Percentiles rank a stretch among this genome's conserved stretches.
phyloP scores from a whole-genome alignment of 495 filamentous ascomycete genomes.

The Penicillium daleae region DNA sequence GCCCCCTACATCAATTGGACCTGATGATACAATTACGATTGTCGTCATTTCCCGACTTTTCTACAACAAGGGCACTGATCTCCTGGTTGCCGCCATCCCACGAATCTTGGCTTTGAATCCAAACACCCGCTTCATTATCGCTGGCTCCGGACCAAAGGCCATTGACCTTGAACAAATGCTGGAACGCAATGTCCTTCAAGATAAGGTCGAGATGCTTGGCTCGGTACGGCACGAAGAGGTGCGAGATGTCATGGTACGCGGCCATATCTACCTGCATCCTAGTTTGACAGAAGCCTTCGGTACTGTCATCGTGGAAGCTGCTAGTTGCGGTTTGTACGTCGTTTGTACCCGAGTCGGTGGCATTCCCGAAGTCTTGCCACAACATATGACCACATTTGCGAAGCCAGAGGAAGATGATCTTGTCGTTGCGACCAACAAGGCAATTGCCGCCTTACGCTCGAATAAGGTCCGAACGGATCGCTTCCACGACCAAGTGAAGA shows the following conservation, averaged over 20 bases:
- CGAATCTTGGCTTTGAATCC: conserved; percentile 86
- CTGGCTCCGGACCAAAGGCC: conserved; percentile 90
- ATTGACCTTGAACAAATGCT: conserved; percentile 99
- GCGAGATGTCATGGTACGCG: conserved; percentile 96
- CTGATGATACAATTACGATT: conserved; percentile 88
- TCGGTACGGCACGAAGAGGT: conserved; percentile 95
- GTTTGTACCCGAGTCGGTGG: conserved; percentile 96
- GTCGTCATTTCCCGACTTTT: conserved; percentile 97
- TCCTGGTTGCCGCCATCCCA: conserved; percentile 91
- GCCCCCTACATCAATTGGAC: conserved; percentile 63
- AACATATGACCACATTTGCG: conserved; percentile 85
- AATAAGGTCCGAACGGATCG: conserved; percentile 89
- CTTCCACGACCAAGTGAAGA: conserved; percentile 95
- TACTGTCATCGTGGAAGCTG: conserved; percentile 96
- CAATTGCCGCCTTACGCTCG: conserved; percentile 83
- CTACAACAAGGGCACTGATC: conserved; percentile 97
- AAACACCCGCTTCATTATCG: conserved; percentile 96
- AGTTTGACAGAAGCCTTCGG: conserved; percentile 96
- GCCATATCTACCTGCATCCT: conserved; percentile 95
- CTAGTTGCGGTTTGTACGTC: conserved; percentile 91
- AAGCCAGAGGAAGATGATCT: conserved; percentile 74
- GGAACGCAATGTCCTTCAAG: conserved; percentile 92
- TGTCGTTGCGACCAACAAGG: conserved; percentile 75
- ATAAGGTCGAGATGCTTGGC: conserved; percentile 88
- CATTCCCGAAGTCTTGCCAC: conserved; percentile 92